Evolutionary conservation across 2,329 filamentous ascomycete genomes (phyloP), one percentile per base, ranked within the genome.

Genomic region (Fusarium continuum): DNA sequence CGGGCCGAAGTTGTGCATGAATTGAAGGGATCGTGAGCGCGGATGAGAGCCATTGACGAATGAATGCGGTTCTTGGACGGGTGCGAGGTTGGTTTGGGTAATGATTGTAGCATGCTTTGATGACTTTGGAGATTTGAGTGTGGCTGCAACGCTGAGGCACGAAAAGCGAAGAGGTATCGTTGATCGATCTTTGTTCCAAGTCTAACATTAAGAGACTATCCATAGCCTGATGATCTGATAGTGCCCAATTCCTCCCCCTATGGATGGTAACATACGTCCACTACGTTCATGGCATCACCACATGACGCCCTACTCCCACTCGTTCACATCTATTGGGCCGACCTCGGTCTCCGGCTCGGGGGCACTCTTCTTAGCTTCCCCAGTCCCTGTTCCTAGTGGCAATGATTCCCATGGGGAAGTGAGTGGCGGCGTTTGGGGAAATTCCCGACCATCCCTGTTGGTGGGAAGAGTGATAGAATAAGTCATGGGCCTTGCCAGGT

Each of bases 401-500:
- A 46, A 54, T 25, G 32, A 47, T 54, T 59, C 56, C 56, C 56
- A 60, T 60, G 56, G 56, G 56, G 56, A 60, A 59, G 29, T 31
- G 26, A 28, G 20, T 38, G 6, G 55, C 29, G 6, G 55, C 29
- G 35, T 26, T 41, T 32, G 55, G 56, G 47, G 56, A 55, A 60
- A 55, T 55, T 29, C 11, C 47, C 56, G 40, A 41, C n/a, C 11
- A 60, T 32, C 56, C 47, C 16, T 61, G 55, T 17, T n/a, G 11
- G 8, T 11, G 4, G 7, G 3, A 3, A 4, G 2, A 2, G 8
- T 6, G 6, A n/a, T 10, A 11, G 20, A 55, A 49, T 16, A 8
- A 29, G n/a, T n/a, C 1, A 6, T 10, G 5, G 4, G 17, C 7
- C 1, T 8, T 8, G 1, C 1, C 2, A 2, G 0, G 0, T 1